A percentile compares a stretch with the other conserved stretches of the same genome.
Evolutionary conservation across 768 basidiomycete genomes (phyloP).

Genomic region (Boletus subparvulus): DNA sequence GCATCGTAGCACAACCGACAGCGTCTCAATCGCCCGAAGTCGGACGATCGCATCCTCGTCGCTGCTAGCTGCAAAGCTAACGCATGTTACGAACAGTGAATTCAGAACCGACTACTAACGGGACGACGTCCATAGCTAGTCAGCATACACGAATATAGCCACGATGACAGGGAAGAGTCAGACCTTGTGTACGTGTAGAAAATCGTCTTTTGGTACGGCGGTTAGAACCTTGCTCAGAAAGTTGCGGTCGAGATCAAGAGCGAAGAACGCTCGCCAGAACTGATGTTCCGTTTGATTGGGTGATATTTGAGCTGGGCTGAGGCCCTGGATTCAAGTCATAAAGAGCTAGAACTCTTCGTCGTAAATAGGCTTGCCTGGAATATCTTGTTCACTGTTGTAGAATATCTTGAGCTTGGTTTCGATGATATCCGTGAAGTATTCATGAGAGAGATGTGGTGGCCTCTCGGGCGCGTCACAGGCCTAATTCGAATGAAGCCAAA

Average conservation of each 20-base stretch:
- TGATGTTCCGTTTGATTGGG: conserved; percentile 43
- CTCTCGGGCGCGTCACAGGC: too few relatives aligned
- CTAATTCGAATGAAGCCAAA: too few relatives aligned
- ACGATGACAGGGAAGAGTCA: not conserved
- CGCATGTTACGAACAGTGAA: conserved; percentile 47
- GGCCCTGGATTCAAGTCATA: conserved; percentile 35
- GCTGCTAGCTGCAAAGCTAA: conserved; percentile 38
- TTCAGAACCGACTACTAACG: conserved; percentile 50
- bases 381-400: conserved; percentile 47
- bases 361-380: conserved; percentile 37
- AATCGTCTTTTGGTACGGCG: conserved; percentile 48
- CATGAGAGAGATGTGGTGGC: conserved; percentile 12
- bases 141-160: conserved; percentile 3
- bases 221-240: conserved; percentile 44
- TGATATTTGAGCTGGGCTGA: conserved; percentile 42
- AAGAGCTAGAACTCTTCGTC: not conserved
- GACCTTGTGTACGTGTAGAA: conserved; percentile 53
- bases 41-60: conserved; percentile 19
- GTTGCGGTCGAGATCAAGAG: conserved; percentile 50
- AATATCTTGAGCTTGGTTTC: conserved; percentile 47
- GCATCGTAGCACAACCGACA: conserved; percentile 46
- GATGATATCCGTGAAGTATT: conserved; percentile 6
- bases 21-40: conserved; percentile 49
- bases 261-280: conserved; percentile 56
- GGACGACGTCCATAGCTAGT: conserved; percentile 10